phyloP scores from a whole-genome alignment of 2,329 filamentous ascomycete species.

The Diaporthe eres region DNA sequence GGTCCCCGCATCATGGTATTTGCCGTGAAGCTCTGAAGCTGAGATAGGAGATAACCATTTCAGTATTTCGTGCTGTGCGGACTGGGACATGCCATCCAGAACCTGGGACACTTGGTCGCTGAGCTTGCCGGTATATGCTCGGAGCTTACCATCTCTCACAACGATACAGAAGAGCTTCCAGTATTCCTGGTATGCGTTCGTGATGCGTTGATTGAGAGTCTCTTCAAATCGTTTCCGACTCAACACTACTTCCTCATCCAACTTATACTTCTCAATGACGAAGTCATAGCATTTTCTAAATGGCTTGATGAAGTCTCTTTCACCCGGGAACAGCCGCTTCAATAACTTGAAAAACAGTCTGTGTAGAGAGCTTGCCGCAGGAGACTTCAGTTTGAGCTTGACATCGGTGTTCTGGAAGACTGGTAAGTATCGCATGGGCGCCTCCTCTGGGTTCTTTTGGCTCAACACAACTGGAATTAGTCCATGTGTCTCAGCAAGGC shows the following conservation, averaged over 20 bases:
- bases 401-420: not conserved
- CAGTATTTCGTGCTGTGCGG: not conserved
- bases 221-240: too few relatives aligned
- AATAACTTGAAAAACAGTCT: slow-evolving; percentile 13
- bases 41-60: not conserved
- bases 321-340: not conserved
- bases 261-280: too few relatives aligned
- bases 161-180: not conserved
- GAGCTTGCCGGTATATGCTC: not conserved
- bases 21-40: fast-evolving
- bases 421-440: not conserved
- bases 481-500: not conserved
- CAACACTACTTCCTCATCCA: not conserved
- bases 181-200: not conserved
- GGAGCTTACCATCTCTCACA: not conserved
- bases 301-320: not conserved
- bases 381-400: not conserved
- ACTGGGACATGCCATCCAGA: not conserved
- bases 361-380: not conserved
- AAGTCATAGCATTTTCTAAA: not conserved
- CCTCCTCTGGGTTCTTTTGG: fast-evolving
- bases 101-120: not conserved
- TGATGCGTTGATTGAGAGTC: not conserved
- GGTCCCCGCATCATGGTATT: not conserved
- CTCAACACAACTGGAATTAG: not conserved